A percentile compares a stretch with the other conserved stretches of the same genome.
Evolutionary conservation across 2,329 filamentous ascomycete genomes (phyloP).

Genomic region (Aspergillus sp.): DNA sequence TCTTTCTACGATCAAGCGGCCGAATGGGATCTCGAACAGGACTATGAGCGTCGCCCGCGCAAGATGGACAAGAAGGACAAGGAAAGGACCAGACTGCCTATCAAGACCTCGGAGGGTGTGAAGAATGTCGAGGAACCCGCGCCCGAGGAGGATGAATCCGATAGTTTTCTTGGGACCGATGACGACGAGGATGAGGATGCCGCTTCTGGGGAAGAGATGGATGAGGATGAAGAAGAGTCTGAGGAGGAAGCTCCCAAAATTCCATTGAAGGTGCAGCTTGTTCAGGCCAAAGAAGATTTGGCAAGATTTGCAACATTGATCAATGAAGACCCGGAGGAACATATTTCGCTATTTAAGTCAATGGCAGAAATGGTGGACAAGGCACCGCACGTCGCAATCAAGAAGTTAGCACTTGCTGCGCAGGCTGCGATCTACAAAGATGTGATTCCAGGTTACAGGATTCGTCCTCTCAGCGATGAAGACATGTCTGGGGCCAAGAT

Average conservation of each 20-base stretch:
- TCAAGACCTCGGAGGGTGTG: conserved; percentile 79
- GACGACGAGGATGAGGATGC: conserved; percentile 51
- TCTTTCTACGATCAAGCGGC: conserved; percentile 70
- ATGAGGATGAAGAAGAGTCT: conserved; percentile 46
- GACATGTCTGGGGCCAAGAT: conserved; percentile 67
- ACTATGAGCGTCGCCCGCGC: conserved; percentile 76
- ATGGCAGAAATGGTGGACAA: conserved; percentile 68
- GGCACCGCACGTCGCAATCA: conserved; percentile 61
- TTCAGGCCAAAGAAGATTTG: conserved; percentile 86
- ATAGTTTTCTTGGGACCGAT: conserved; percentile 59
- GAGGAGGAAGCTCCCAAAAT: conserved; percentile 56
- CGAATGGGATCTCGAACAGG: conserved; percentile 86
- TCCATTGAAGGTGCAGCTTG: conserved; percentile 71
- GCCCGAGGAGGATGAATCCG: conserved; percentile 45
- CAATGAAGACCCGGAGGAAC: conserved; percentile 91
- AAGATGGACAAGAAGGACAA: conserved; percentile 70
- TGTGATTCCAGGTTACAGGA: conserved; percentile 92
- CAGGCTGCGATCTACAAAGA: conserved; percentile 92
- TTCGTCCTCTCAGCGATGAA: conserved; percentile 74
- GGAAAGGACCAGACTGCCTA: conserved; percentile 72
- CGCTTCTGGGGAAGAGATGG: conserved; percentile 33
- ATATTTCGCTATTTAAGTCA: conserved; percentile 72
- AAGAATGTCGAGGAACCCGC: conserved; percentile 53
- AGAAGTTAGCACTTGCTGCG: conserved; percentile 80
- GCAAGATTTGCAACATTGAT: conserved; percentile 74